phyloP scores from a whole-genome alignment of 2,329 filamentous ascomycete genomes.

The Penicillium frequentans region DNA sequence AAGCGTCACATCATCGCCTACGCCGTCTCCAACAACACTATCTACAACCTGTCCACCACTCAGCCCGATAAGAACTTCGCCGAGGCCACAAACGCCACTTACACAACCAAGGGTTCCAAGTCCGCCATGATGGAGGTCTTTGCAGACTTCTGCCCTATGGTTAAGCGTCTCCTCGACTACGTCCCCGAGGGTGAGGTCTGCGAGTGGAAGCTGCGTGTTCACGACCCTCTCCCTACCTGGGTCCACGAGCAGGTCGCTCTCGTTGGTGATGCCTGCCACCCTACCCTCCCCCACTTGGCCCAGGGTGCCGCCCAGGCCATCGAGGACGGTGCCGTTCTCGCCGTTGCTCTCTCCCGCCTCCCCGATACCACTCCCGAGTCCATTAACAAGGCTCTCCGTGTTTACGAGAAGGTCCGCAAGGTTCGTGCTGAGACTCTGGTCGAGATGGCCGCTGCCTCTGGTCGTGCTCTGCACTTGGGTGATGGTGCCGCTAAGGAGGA shows the following conservation, averaged over 20 bases:
- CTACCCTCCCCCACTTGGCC: slow-evolving; percentile 63
- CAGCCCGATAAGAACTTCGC: slow-evolving; percentile 63
- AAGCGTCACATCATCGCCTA: slow-evolving; percentile 69
- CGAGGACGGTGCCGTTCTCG: slow-evolving; percentile 61
- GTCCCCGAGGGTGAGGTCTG: slow-evolving; percentile 66
- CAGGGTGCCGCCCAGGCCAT: slow-evolving; percentile 67
- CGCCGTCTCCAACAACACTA: slow-evolving; percentile 60
- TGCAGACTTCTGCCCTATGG: slow-evolving; percentile 60
- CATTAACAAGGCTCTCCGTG: slow-evolving; percentile 54
- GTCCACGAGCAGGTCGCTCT: slow-evolving; percentile 54
- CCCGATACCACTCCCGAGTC: slow-evolving; percentile 48
- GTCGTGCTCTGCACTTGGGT: slow-evolving; percentile 56
- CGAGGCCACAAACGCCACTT: slow-evolving; percentile 58
- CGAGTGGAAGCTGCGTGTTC: slow-evolving; percentile 65
- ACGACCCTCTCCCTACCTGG: slow-evolving; percentile 64
- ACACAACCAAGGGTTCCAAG: slow-evolving; percentile 64
- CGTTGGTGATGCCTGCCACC: slow-evolving; percentile 62
- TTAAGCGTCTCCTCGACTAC: slow-evolving; percentile 60
- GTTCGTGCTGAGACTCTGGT: slow-evolving; percentile 58
- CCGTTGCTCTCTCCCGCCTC: slow-evolving; percentile 51
- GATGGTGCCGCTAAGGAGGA: slow-evolving; percentile 60
- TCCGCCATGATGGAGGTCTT: slow-evolving; percentile 61
- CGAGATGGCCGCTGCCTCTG: slow-evolving; percentile 56
- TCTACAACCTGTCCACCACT: slow-evolving; percentile 66
- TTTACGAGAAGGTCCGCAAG: slow-evolving; percentile 59